Conservation (phyloP, 2,329 filamentous ascomycete species). For the Diplodia intermedia region DNA sequence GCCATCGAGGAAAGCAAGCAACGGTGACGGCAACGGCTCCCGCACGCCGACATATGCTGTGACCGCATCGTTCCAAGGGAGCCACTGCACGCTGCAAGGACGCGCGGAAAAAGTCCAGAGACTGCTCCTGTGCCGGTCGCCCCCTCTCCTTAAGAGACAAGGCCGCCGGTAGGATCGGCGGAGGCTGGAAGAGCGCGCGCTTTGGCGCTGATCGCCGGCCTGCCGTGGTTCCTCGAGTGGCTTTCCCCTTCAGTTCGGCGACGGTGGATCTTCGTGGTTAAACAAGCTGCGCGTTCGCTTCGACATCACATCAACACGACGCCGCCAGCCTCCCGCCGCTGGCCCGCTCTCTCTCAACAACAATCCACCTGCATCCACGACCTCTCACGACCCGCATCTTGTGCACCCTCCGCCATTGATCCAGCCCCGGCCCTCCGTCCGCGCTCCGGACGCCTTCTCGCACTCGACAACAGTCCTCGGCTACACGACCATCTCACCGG, state of each 20-base stretch:
- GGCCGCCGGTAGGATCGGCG: conserved; percentile 10
- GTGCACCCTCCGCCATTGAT: conserved; percentile 19
- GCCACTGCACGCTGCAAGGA: conserved; percentile 17
- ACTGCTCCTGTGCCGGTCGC: conserved; percentile 9
- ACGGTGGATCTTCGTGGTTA: conserved; percentile 28
- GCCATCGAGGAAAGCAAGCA: conserved; percentile 18
- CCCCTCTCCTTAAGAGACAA: conserved; percentile 28
- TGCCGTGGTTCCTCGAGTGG: conserved; percentile 25
- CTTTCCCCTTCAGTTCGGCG: conserved; percentile 29
- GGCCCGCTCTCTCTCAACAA: conserved; percentile 6
- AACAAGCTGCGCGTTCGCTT: conserved; percentile 31
- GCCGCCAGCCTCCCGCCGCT: conserved; percentile 14
- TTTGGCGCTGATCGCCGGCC: conserved; percentile 28
- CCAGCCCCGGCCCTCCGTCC: conserved; percentile 3
- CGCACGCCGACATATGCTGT: conserved; percentile 11
- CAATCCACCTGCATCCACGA: neutral
- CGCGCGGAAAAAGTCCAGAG: conserved; percentile 15
- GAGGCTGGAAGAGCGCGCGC: conserved; percentile 27
- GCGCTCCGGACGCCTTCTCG: conserved; percentile 5
- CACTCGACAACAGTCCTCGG: conserved; percentile 16
- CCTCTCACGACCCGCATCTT: neutral
- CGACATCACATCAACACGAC: conserved; percentile 26
- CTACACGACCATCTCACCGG: conserved; percentile 18
- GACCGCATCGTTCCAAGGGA: neutral
- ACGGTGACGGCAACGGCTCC: conserved; percentile 11